These are phyloP conservation scores for Eucalyptus brandiana DNA, from an alignment of 345 rosid species.

Conservation along the genomic window DNA sequence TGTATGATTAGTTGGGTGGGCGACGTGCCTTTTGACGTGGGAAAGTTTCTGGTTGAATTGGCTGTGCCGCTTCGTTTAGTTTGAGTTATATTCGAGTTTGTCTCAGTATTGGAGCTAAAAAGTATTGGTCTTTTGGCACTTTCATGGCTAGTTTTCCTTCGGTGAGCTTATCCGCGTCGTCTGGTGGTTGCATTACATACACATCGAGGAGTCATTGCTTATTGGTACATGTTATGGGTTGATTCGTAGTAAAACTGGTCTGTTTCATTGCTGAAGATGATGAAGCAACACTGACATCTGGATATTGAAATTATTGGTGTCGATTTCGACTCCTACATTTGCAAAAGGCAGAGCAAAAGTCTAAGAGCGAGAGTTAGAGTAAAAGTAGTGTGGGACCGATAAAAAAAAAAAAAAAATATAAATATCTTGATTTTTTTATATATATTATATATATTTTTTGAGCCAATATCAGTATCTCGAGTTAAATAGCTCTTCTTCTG, in stretches of 20 bases:
- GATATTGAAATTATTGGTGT: neutral
- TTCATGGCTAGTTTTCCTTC: neutral
- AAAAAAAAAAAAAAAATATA: neutral
- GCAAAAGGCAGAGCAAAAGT: too few relatives aligned
- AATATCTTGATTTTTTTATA: neutral
- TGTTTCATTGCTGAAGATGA: neutral
- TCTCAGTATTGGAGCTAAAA: neutral
- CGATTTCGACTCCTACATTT: too few relatives aligned
- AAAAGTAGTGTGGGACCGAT: too few relatives aligned
- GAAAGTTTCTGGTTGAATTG: neutral
- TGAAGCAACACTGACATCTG: neutral
- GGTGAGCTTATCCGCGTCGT: neutral
- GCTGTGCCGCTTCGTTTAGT: neutral
- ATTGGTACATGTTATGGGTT: neutral
- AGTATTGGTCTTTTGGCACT: neutral
- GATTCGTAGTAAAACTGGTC: neutral
- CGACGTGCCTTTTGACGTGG: neutral
- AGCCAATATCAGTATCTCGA: neutral
- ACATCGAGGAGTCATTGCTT: neutral
- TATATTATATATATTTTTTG: too few relatives aligned
- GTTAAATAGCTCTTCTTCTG: neutral
- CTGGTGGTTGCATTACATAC: neutral
- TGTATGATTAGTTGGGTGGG: neutral
- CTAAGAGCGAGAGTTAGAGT: accelerated
- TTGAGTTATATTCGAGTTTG: neutral